phyloP scores from a whole-genome alignment of 2,329 filamentous ascomycete genomes.

The Ascocoryne sarcoides region DNA sequence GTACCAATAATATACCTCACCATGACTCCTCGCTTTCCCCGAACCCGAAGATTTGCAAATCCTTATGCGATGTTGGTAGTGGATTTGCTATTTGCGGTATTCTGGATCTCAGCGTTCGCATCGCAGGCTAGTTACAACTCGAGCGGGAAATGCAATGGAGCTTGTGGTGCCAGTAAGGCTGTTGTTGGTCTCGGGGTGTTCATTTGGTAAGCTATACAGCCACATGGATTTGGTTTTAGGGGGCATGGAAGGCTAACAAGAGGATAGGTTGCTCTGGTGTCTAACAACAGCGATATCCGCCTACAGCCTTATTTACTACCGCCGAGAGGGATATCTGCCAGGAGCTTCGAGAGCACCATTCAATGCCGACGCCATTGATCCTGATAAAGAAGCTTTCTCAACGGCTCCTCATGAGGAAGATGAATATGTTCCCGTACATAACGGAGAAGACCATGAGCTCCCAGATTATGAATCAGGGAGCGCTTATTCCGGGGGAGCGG shows the following conservation, averaged over 20 bases:
- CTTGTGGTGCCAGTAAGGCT: constrained; percentile 52
- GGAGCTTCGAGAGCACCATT: constrained; percentile 31
- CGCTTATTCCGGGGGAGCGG: constrained; percentile 5
- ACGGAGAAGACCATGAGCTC: constrained; percentile 29
- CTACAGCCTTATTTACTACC: constrained; percentile 53
- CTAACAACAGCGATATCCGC: constrained; percentile 46
- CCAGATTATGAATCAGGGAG: constrained; percentile 10
- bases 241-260: constrained; percentile 1
- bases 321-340: constrained; percentile 51
- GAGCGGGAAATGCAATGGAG: constrained; percentile 43
- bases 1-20: constrained; percentile 57
- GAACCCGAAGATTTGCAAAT: constrained; percentile 52
- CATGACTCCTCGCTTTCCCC: constrained; percentile 54
- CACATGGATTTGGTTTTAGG: background rate
- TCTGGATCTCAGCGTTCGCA: constrained; percentile 61
- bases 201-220: constrained; percentile 41
- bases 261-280: constrained; percentile 45
- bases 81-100: constrained; percentile 47
- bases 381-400: constrained; percentile 61
- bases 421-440: constrained; percentile 54
- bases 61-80: constrained; percentile 52
- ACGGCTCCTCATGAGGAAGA: constrained; percentile 55
- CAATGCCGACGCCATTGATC: constrained; percentile 44
- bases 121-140: constrained; percentile 57
- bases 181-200: constrained; percentile 56